Evolutionary conservation across 2,329 filamentous ascomycete species (phyloP), one percentile per base, ranked within the genome.

Genomic region (Tolypocladium endophyticum): DNA sequence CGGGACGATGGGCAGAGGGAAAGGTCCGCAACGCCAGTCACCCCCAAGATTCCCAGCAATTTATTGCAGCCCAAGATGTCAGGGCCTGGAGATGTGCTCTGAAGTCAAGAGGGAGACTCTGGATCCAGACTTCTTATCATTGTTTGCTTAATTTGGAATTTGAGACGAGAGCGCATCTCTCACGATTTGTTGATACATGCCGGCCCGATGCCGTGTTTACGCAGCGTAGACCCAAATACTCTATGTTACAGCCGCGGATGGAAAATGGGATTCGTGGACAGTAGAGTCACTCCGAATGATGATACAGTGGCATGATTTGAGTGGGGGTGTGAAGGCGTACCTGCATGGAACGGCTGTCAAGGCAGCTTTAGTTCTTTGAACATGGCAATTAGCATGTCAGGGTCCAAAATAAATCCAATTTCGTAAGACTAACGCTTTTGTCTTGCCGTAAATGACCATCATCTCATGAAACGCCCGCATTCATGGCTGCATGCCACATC

Each of bases 21-120:
- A 33, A 72, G 67, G 53, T 65, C 74, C 45, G 74, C 73, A 20
- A 69, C 72, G 23, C 76, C 75, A 55, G 73, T 75, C 18, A 70
- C 77, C 20, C 76, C 78, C 3, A 77, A 76, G 57, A 69, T 81
- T 58, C 67, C 68, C 12, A 69, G 67, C 45, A 72, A 70, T 33
- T 60, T 71, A 36, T 71, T 70, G 57, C 66, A 71, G 28, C 67
- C 70, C 1, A 72, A 71, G 36, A 62, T 72, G 59, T 57, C 71
- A 30, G 71, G 72, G 11, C 69, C 73, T 18, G 73, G 73, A 1
- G 73, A 77, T 54, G 72, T 74, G 67, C 61, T 73, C 39, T 66
- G 58, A 63, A 35, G 3, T 59, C 23, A 18, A 50, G 38, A 11
- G 47, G 30, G 18, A 54, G 30, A 14, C 23, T 54, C n/a, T 14